Percentiles rank a stretch among this genome's conserved stretches.
Conservation (phyloP, 1,139 yeast species). For the Chernovozyma aurita region DNA sequence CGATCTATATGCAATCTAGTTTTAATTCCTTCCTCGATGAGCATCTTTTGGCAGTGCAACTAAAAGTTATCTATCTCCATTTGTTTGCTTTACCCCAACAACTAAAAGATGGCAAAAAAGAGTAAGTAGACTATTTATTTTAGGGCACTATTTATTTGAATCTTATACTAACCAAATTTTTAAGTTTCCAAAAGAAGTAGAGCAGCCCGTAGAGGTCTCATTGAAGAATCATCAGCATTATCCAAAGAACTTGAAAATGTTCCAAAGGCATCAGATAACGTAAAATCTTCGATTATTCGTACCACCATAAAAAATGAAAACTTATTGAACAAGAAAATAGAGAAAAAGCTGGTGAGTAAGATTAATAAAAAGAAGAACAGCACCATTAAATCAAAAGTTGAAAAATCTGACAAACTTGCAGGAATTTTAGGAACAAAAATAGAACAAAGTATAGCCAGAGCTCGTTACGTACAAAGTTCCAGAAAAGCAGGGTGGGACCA, state of each 20-base stretch:
- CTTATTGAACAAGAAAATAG: constrained; percentile 52
- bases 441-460: constrained; percentile 58
- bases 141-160: background rate
- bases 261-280: constrained; percentile 58
- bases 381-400: constrained; percentile 35
- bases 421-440: constrained; percentile 61
- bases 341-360: constrained; percentile 19
- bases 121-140: constrained; percentile 16
- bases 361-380: constrained; percentile 30
- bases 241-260: constrained; percentile 45
- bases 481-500: constrained; percentile 74
- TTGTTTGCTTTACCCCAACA: too few relatives aligned
- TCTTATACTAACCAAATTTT: too few relatives aligned
- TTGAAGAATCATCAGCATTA: constrained; percentile 28
- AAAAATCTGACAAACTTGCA: constrained; percentile 47
- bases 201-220: constrained; percentile 69
- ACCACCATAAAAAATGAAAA: constrained; percentile 66
- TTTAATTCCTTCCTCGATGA: too few relatives aligned
- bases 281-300: constrained; percentile 61
- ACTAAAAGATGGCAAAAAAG: constrained; percentile 28
- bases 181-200: constrained; percentile 64
- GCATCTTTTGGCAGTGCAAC: too few relatives aligned
- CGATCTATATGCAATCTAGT: too few relatives aligned
- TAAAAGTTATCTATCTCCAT: too few relatives aligned
- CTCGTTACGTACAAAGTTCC: constrained; percentile 54